A percentile compares a stretch with the other conserved stretches of the same genome.
These are phyloP conservation scores for Rhododendron simsii DNA, from an alignment of 148 eudicot species.

Conservation along the genomic window DNA sequence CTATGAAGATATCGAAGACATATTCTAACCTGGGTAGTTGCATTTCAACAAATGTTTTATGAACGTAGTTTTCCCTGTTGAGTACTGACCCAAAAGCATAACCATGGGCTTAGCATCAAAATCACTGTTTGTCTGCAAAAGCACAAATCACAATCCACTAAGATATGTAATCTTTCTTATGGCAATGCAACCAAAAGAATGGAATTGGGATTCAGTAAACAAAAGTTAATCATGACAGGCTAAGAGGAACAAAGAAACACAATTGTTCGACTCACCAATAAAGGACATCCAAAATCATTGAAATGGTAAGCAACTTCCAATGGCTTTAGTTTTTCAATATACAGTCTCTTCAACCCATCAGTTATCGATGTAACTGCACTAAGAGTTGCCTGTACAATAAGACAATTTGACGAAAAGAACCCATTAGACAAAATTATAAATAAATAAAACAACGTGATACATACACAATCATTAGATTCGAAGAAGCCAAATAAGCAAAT, in stretches of 20 bases:
- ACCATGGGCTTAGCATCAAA: constrained; percentile 99
- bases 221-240: not conserved
- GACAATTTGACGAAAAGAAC: not conserved
- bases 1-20: not conserved
- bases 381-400: constrained; percentile 33
- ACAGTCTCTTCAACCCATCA: constrained; percentile 86
- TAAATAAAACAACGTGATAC: not conserved
- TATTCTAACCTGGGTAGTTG: constrained; percentile 73
- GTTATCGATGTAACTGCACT: constrained; percentile 72
- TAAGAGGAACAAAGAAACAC: not conserved
- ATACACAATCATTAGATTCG: not conserved
- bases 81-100: constrained; percentile 98
- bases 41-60: constrained; percentile 82
- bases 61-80: constrained; percentile 97
- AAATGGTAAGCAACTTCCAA: constrained; percentile 75
- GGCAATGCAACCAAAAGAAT: not conserved
- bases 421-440: not conserved
- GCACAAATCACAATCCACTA: not conserved
- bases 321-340: constrained; percentile 80
- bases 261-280: constrained; percentile 53
- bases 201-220: not conserved
- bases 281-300: constrained; percentile 79
- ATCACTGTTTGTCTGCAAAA: constrained; percentile 68
- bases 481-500: not conserved
- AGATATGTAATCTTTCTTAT: not conserved